These are phyloP conservation scores for Lobosporangium transversale DNA, from an alignment of 192 early-diverging fungal genomes.

Conservation along the genomic window DNA sequence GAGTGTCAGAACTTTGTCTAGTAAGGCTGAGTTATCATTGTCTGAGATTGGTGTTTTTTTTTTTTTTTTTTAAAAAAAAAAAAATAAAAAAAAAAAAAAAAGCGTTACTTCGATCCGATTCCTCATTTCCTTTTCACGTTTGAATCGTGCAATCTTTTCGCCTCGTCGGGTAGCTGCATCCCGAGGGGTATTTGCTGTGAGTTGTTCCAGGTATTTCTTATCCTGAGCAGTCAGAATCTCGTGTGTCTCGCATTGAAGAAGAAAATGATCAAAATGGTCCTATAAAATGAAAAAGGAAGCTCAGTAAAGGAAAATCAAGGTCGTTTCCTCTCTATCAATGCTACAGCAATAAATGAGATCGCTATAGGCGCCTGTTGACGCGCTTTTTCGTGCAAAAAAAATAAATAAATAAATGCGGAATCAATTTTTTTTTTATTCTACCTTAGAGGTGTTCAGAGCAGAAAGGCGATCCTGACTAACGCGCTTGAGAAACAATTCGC, in stretches of 20 bases:
- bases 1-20: too few species aligned
- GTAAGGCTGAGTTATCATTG: too few species aligned
- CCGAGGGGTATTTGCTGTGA: slow-evolving; percentile 42
- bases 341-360: too few species aligned
- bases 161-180: slow-evolving; percentile 66
- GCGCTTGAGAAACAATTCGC: slow-evolving; percentile 60
- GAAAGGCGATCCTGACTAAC: slow-evolving; percentile 53
- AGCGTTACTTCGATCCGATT: slow-evolving; percentile 61
- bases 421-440: slow-evolving; percentile 3
- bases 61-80: not conserved
- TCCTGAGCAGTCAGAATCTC: slow-evolving; percentile 48
- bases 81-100: not conserved
- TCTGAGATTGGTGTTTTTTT: too few species aligned
- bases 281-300: slow-evolving; percentile 14
- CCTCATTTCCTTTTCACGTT: slow-evolving; percentile 80
- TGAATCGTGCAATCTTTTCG: slow-evolving; percentile 80
- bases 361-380: too few species aligned
- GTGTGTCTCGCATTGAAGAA: slow-evolving; percentile 40
- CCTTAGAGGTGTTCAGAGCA: slow-evolving; percentile 62
- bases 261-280: slow-evolving; percentile 36
- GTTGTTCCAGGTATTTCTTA: slow-evolving; percentile 55
- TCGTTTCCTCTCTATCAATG: too few species aligned
- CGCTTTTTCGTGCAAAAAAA: too few species aligned
- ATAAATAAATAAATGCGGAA: not conserved
- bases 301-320: not conserved